Percentiles rank a stretch among this genome's conserved stretches.
Evolutionary conservation across 352 stramenopile species (phyloP).

Genomic region (Pseudoperonospora humuli): DNA sequence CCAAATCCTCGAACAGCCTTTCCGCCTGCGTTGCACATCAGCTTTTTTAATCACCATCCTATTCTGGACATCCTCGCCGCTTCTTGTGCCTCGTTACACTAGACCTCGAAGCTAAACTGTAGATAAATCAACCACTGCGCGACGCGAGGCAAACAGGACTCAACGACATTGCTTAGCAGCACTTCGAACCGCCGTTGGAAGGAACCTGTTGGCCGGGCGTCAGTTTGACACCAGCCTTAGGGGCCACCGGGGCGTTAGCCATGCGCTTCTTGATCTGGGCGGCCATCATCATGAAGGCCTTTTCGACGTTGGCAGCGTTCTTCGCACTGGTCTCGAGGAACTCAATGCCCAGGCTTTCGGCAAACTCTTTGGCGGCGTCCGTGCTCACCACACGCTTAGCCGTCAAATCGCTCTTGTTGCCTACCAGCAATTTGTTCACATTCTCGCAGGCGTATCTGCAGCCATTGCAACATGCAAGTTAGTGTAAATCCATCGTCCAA

Average conservation of each 20-base stretch:
- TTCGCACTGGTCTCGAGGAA: conserved; percentile 88
- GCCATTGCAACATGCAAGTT: conserved; percentile 1
- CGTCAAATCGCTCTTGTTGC: conserved; percentile 97
- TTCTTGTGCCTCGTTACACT: conserved; percentile 10
- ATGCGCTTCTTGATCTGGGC: conserved; percentile 89
- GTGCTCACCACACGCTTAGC: conserved; percentile 92
- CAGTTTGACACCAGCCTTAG: conserved; percentile 62
- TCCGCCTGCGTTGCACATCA: conserved; percentile 14
- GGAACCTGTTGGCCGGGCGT: conserved; percentile 54
- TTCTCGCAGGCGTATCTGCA: conserved; percentile 94
- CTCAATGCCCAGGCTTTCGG: conserved; percentile 80
- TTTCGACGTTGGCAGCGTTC: conserved; percentile 86
- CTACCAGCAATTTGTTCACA: conserved; percentile 95
- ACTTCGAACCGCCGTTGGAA: conserved; percentile 64
- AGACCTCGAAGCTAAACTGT: conserved; percentile 15
- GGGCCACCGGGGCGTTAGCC: conserved; percentile 71
- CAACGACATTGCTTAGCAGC: conserved; percentile 70
- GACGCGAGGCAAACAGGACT: conserved; percentile 28
- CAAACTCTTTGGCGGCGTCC: conserved; percentile 89
- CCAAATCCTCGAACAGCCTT: conserved; percentile 21
- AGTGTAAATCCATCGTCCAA: neutral
- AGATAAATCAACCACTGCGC: conserved; percentile 17
- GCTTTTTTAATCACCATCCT: conserved; percentile 21
- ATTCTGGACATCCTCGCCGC: conserved; percentile 6
- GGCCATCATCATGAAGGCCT: conserved; percentile 91